These are phyloP conservation scores for Ceratocystis albifundus DNA, from an alignment of 2,329 filamentous ascomycete genomes.

Conservation along the genomic window DNA sequence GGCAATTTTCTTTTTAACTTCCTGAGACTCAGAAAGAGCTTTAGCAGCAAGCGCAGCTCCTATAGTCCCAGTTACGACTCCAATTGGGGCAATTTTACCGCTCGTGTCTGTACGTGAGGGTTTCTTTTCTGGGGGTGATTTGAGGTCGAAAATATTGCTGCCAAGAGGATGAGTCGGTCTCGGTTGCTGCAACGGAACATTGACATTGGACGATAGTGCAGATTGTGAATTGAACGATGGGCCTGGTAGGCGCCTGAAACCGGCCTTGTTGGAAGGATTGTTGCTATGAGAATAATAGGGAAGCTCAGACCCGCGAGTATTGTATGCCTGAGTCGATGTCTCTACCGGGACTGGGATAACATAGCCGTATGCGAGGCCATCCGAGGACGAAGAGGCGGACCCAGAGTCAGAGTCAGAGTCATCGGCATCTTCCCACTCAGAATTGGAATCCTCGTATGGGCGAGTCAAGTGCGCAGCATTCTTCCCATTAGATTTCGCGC, in stretches of 20 bases:
- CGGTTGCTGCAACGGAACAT: conserved; percentile 69
- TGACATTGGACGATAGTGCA: conserved; percentile 31
- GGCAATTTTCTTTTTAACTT: conserved; percentile 34
- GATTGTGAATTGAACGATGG: not conserved
- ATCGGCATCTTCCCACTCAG: conserved; percentile 18
- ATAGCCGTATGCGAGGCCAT: conserved; percentile 19
- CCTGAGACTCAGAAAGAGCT: not conserved
- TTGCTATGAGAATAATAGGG: conserved; percentile 14
- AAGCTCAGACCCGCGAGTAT: not conserved
- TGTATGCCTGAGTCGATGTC: conserved; percentile 3
- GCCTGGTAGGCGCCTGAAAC: not conserved
- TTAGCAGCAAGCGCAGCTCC: conserved; percentile 37
- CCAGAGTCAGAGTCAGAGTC: conserved; percentile 12
- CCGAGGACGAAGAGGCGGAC: conserved; percentile 15
- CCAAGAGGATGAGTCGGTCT: conserved; percentile 66
- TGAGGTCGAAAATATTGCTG: conserved; percentile 32
- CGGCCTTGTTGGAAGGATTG: conserved; percentile 14
- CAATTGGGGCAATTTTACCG: conserved; percentile 33
- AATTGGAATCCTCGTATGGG: conserved; percentile 18
- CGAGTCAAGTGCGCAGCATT: conserved; percentile 1
- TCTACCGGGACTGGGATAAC: not conserved
- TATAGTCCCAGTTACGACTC: conserved; percentile 39
- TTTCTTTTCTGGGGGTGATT: conserved; percentile 12
- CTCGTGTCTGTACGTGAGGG: not conserved
- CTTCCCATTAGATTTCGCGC: not conserved